phyloP scores from a whole-genome alignment of 306 rosid species.

The Cucurbita argyrosperma region DNA sequence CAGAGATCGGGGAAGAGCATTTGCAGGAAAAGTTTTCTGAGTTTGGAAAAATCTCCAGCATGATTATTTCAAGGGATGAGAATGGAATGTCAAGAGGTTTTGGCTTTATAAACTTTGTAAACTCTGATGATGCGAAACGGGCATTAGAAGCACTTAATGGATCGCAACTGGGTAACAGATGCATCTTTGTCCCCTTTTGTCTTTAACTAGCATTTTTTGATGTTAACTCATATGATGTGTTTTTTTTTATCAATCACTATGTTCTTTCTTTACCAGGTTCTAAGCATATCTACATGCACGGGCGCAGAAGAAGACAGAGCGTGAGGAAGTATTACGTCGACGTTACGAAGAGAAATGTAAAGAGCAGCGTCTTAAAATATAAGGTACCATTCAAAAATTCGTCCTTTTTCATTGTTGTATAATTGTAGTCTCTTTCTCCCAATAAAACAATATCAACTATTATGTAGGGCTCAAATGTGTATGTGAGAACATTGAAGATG shows the following conservation, averaged over 20 bases:
- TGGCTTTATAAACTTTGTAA: constrained; percentile 64
- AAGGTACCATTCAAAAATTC: constrained; percentile 24
- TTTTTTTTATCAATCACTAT: background rate
- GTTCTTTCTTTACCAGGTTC: constrained; percentile 40
- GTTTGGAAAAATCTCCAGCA: constrained; percentile 62
- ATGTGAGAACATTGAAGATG: constrained; percentile 79
- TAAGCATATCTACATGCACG: constrained; percentile 65
- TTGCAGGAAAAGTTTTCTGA: constrained; percentile 43
- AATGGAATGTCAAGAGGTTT: constrained; percentile 62
- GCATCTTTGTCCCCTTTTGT: background rate
- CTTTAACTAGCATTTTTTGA: background rate
- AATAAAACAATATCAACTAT: constrained; percentile 2
- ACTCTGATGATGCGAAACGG: constrained; percentile 59
- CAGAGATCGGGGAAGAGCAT: constrained; percentile 38
- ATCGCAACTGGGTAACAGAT: constrained; percentile 42
- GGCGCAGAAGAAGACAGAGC: constrained; percentile 85
- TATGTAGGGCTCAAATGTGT: constrained; percentile 63
- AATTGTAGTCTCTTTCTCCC: background rate
- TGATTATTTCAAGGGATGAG: constrained; percentile 43
- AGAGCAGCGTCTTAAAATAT: constrained; percentile 50
- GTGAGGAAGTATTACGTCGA: constrained; percentile 47
- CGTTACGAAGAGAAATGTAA: constrained; percentile 69
- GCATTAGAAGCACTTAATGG: constrained; percentile 70
- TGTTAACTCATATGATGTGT: background rate
- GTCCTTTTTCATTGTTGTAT: background rate